phyloP scores from a whole-genome alignment of 179 eudicot species.

The Amaranthus tricolor region DNA sequence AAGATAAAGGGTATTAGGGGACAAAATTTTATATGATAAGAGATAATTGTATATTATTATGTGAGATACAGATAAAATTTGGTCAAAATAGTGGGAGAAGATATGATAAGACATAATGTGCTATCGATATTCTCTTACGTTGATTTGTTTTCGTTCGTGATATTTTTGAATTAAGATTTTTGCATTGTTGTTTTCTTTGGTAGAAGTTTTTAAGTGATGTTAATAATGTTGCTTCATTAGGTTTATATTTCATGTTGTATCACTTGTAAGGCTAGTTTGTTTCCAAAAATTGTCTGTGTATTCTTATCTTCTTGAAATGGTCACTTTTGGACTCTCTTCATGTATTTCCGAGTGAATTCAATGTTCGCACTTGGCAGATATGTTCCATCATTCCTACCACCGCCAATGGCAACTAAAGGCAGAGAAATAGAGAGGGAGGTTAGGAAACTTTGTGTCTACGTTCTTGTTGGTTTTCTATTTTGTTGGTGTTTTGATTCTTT shows the following conservation, averaged over 20 bases:
- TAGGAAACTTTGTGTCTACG: constrained; percentile 15
- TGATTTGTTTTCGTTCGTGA: too few relatives aligned
- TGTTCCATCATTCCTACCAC: constrained; percentile 97
- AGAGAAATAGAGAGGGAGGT: constrained; percentile 90
- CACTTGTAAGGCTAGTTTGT: constrained; percentile 2
- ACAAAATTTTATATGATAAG: too few relatives aligned
- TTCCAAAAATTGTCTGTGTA: background rate
- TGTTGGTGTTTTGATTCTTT: constrained; percentile 9
- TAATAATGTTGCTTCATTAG: background rate
- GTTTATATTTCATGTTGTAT: background rate
- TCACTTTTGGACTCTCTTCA: constrained; percentile 8
- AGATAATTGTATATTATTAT: too few relatives aligned
- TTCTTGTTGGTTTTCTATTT: constrained; percentile 7
- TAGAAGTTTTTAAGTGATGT: background rate
- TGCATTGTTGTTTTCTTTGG: too few relatives aligned
- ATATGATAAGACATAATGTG: too few relatives aligned
- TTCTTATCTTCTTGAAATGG: background rate
- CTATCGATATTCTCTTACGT: too few relatives aligned
- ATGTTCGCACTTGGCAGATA: constrained; percentile 61
- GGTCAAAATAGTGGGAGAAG: too few relatives aligned
- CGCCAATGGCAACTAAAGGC: constrained; percentile 81
- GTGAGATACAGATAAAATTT: too few relatives aligned
- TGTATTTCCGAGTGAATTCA: constrained; percentile 25
- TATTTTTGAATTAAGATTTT: too few relatives aligned
- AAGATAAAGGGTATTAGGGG: too few relatives aligned